Evolutionary conservation across 2,329 filamentous ascomycete species (phyloP).

Genomic region (Biscogniauxia sp.): DNA sequence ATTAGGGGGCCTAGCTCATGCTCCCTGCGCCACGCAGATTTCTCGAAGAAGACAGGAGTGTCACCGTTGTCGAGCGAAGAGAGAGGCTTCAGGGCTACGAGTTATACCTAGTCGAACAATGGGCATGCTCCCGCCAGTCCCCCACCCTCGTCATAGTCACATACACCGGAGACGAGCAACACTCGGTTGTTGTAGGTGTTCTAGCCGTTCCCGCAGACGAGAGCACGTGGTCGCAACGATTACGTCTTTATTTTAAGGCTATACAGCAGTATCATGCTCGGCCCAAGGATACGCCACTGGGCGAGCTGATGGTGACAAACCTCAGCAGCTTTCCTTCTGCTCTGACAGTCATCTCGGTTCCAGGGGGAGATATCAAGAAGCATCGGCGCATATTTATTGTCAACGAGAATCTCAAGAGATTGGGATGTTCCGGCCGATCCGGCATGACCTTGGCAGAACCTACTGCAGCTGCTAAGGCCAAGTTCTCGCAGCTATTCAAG

Average conservation of each 20-base stretch:
- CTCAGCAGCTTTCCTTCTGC: slow-evolving; percentile 88
- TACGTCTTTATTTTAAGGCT: slow-evolving; percentile 83
- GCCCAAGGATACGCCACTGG: slow-evolving; percentile 75
- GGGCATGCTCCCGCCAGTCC: slow-evolving; percentile 88
- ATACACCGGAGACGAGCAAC: slow-evolving; percentile 82
- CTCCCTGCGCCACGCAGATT: slow-evolving; percentile 48
- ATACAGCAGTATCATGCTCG: slow-evolving; percentile 83
- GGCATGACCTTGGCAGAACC: slow-evolving; percentile 79
- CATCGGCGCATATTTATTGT: slow-evolving; percentile 85
- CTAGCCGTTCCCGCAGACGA: slow-evolving; percentile 81
- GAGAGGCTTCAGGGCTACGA: slow-evolving; percentile 78
- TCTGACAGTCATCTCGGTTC: slow-evolving; percentile 86
- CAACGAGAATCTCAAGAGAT: slow-evolving; percentile 88
- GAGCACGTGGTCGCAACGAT: slow-evolving; percentile 70
- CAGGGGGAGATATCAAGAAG: slow-evolving; percentile 78
- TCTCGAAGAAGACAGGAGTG: slow-evolving; percentile 79
- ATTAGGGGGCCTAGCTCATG: background rate
- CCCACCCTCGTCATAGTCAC: slow-evolving; percentile 91
- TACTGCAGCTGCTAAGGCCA: slow-evolving; percentile 77
- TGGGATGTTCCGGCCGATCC: slow-evolving; percentile 87
- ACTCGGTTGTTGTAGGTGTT: slow-evolving; percentile 76
- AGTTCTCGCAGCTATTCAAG: slow-evolving; percentile 88
- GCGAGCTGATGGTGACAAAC: slow-evolving; percentile 91
- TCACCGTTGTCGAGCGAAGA: slow-evolving; percentile 70
- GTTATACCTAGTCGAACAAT: slow-evolving; percentile 93